Evolutionary conservation across 345 rosid genomes (phyloP).

Genomic region (Gossypium turneri): DNA sequence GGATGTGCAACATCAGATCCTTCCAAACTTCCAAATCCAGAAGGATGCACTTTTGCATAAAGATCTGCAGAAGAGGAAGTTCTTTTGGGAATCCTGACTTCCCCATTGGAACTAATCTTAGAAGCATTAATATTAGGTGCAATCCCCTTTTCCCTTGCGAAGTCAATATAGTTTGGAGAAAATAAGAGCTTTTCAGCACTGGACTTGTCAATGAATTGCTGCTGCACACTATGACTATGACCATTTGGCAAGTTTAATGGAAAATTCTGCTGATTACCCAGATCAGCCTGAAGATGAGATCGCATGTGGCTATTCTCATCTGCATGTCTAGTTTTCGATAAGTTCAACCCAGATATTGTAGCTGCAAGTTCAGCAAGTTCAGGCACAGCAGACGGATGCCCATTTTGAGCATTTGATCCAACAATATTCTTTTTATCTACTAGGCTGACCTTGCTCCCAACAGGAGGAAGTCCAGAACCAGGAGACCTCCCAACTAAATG

Average conservation of each 20-base stretch:
- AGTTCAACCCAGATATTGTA: slow-evolving; percentile 49
- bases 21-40: slow-evolving; percentile 47
- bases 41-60: slow-evolving; percentile 42
- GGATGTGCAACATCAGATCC: slow-evolving; percentile 38
- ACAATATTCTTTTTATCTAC: slow-evolving; percentile 44
- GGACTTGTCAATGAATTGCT: slow-evolving; percentile 38
- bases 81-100: slow-evolving; percentile 54
- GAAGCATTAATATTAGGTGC: slow-evolving; percentile 41
- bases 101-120: slow-evolving; percentile 39
- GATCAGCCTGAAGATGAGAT: slow-evolving; percentile 39
- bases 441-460: slow-evolving; percentile 53
- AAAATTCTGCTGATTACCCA: slow-evolving; percentile 42
- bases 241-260: slow-evolving; percentile 44
- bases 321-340: slow-evolving; percentile 43
- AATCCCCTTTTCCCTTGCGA: slow-evolving; percentile 36
- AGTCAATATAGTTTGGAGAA: slow-evolving; percentile 42
- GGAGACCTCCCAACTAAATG: slow-evolving; percentile 51
- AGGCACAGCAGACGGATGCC: slow-evolving; percentile 33
- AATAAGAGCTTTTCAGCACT: slow-evolving; percentile 43
- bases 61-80: slow-evolving; percentile 66
- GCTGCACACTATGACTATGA: slow-evolving; percentile 48
- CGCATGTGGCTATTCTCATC: slow-evolving; percentile 37
- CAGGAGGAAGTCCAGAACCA: slow-evolving; percentile 57
- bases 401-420: slow-evolving; percentile 43
- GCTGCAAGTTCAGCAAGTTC: slow-evolving; percentile 59